Conservation (phyloP, 108 stramenopile species). For the Pseudonitzschia multistriata region DNA sequence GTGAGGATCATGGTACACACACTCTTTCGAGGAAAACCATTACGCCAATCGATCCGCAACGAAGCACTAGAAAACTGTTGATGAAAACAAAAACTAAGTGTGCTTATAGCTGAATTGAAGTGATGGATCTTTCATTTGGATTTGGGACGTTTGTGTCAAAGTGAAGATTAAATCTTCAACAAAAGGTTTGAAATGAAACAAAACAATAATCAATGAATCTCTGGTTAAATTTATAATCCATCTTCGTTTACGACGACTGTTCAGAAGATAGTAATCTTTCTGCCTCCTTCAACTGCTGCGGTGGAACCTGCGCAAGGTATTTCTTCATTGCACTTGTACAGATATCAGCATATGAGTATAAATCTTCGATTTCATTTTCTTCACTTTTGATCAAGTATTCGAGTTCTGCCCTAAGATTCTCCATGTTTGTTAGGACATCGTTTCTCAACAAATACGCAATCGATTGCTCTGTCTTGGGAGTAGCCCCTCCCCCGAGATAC, state of each 20-base stretch:
- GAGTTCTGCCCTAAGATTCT: conserved; percentile 72
- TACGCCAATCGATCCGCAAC: no score
- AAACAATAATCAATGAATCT: not conserved
- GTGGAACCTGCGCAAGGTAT: conserved; percentile 67
- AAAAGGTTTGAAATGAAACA: no score
- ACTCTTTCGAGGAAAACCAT: no score
- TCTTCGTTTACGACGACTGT: not conserved
- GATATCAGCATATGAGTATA: conserved; percentile 32
- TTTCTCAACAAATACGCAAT: conserved; percentile 79
- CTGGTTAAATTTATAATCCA: no score
- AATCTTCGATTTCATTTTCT: conserved; percentile 37
- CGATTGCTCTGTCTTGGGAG: conserved; percentile 65
- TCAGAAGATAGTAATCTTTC: not conserved
- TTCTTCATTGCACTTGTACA: conserved; percentile 57
- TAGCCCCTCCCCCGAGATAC: conserved; percentile 80
- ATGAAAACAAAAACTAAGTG: no score
- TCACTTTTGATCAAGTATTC: conserved; percentile 48
- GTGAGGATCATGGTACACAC: no score
- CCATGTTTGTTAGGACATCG: conserved; percentile 73
- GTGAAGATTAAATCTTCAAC: no score
- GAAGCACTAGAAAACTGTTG: no score
- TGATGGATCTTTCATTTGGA: no score
- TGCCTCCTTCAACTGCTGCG: conserved; percentile 58
- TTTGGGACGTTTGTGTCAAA: no score
- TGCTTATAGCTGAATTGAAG: no score